phyloP scores from a whole-genome alignment of 2,329 filamentous ascomycete species.

The Thermoascus crustaceus region DNA sequence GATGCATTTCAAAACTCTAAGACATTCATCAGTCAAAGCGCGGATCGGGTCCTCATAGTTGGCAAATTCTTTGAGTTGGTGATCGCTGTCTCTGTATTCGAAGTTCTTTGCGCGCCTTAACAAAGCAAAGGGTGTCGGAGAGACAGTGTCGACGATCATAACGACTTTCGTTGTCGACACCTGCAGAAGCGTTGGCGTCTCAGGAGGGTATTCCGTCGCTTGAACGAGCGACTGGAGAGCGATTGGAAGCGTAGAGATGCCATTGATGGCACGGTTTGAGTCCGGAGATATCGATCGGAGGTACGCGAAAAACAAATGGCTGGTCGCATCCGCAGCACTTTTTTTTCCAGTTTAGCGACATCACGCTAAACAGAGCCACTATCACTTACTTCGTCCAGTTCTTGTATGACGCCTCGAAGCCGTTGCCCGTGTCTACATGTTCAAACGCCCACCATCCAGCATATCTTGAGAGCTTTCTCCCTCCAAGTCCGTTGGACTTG shows the following conservation, averaged over 20 bases:
- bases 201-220: slow-evolving; percentile 89
- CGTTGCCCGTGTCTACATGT: slow-evolving; percentile 73
- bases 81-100: slow-evolving; percentile 84
- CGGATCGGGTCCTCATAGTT: slow-evolving; percentile 82
- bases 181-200: slow-evolving; percentile 66
- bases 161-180: slow-evolving; percentile 78
- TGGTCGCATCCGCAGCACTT: slow-evolving; percentile 89
- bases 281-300: slow-evolving; percentile 84
- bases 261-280: slow-evolving; percentile 56
- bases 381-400: slow-evolving; percentile 66
- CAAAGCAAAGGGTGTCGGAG: slow-evolving; percentile 85
- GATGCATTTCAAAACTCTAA: slow-evolving; percentile 80
- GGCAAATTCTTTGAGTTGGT: slow-evolving; percentile 74
- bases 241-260: slow-evolving; percentile 78
- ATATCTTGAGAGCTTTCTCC: slow-evolving; percentile 86
- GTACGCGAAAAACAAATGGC: slow-evolving; percentile 96
- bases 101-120: slow-evolving; percentile 89
- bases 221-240: slow-evolving; percentile 85
- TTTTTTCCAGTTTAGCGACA: slow-evolving; percentile 20
- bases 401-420: slow-evolving; percentile 91
- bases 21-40: slow-evolving; percentile 87
- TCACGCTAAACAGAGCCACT: slow-evolving; percentile 2
- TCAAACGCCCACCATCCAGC: slow-evolving; percentile 99
- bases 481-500: slow-evolving; percentile 86
- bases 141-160: slow-evolving; percentile 94